Evolutionary conservation across 352 stramenopile species (phyloP).

Genomic region (Phytophthora hybrid): DNA sequence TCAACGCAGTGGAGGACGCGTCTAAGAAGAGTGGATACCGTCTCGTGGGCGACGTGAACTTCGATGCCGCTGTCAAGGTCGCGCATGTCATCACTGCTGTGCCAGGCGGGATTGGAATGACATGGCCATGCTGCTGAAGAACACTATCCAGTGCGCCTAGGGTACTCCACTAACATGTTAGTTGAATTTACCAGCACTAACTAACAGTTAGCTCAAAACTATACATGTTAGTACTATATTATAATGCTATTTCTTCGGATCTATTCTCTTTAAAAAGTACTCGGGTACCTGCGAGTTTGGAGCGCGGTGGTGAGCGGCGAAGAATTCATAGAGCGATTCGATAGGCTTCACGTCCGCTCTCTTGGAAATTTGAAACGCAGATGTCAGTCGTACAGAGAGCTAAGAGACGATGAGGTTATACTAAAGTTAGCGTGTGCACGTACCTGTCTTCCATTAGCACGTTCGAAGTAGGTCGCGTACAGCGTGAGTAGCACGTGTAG

Average conservation of each 20-base stretch:
- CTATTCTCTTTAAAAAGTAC: no score
- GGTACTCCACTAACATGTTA: no score
- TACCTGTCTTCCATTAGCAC: conserved; percentile 49
- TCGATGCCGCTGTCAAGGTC: conserved; percentile 81
- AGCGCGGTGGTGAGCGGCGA: conserved; percentile 29
- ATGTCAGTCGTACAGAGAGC: conserved; percentile 17
- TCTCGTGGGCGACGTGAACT: conserved; percentile 98
- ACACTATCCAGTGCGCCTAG: conserved; percentile 74
- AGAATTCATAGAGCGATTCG: conserved; percentile 48
- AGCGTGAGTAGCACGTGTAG: conserved; percentile 63
- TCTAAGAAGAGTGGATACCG: conserved; percentile 88
- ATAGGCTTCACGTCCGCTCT: conserved; percentile 46
- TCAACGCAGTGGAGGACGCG: conserved; percentile 95
- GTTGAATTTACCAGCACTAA: no score
- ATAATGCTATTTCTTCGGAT: no score
- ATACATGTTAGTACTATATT: no score
- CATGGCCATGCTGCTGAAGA: conserved; percentile 93
- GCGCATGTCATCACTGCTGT: conserved; percentile 97
- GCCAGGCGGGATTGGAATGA: conserved; percentile 98
- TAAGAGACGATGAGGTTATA: conserved; percentile 7
- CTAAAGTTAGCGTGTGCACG: background rate
- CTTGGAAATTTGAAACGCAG: conserved; percentile 37
- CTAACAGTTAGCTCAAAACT: no score
- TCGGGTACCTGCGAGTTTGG: conserved; percentile 3
- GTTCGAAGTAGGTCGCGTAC: conserved; percentile 68